Conservation (phyloP, 441 rosid species). For the Corymbia citriodora region DNA sequence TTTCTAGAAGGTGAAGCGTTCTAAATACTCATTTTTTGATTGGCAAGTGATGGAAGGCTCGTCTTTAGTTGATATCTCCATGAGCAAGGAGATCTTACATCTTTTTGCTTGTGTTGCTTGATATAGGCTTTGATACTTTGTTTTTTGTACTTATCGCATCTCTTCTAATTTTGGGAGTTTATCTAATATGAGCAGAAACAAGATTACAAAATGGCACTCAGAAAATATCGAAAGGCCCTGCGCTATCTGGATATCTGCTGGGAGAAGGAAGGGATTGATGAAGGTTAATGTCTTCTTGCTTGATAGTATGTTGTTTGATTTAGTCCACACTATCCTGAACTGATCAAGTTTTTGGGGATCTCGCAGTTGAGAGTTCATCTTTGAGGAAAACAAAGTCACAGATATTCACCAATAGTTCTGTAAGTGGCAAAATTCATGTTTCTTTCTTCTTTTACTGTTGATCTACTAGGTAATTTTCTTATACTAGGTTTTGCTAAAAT, state of each 20-base stretch:
- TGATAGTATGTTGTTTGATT: background rate
- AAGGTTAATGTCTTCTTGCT: slow-evolving; percentile 35
- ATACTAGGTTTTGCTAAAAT: background rate
- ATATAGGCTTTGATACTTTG: background rate
- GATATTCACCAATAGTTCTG: slow-evolving; percentile 88
- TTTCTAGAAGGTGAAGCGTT: background rate
- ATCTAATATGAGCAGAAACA: slow-evolving; percentile 45
- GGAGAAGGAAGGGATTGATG: slow-evolving; percentile 97
- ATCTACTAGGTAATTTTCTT: background rate
- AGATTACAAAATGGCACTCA: slow-evolving; percentile 91
- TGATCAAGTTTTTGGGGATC: background rate
- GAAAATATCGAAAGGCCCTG: slow-evolving; percentile 84
- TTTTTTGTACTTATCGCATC: background rate
- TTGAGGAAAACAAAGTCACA: slow-evolving; percentile 90
- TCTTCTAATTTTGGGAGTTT: background rate
- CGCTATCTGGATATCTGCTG: slow-evolving; percentile 92
- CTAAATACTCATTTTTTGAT: background rate
- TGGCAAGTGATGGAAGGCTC: background rate
- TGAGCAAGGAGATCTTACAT: background rate
- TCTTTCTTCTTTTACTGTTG: background rate
- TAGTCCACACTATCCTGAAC: background rate
- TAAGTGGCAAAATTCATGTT: slow-evolving; percentile 25
- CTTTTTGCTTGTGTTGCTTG: background rate
- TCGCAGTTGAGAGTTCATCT: slow-evolving; percentile 63
- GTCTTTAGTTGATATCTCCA: background rate